Evolutionary conservation across 2,329 filamentous ascomycete genomes (phyloP).

Genomic region (Fusarium ambrosium): DNA sequence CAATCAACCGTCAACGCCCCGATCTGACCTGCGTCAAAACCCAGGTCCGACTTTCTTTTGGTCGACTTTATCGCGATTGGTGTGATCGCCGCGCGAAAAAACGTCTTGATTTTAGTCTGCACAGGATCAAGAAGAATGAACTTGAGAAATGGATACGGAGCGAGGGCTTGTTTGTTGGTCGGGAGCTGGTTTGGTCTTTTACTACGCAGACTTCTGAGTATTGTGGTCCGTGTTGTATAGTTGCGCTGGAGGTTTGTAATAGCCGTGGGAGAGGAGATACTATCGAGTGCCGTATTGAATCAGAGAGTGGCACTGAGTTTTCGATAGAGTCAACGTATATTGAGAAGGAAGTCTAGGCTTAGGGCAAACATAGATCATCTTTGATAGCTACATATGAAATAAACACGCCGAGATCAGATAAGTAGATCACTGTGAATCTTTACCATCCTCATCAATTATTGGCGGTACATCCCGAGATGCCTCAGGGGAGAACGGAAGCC

Average conservation of each 20-base stretch:
- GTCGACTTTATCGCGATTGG: constrained; percentile 11
- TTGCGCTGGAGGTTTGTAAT: constrained; percentile 4
- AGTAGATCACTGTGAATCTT: not conserved
- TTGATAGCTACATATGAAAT: not conserved
- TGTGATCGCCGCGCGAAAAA: not conserved
- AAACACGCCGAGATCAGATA: not conserved
- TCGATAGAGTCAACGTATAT: not conserved
- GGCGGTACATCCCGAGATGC: not conserved
- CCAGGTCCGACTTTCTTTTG: not conserved
- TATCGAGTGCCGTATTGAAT: not conserved
- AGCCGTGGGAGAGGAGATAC: not conserved
- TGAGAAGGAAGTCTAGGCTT: not conserved
- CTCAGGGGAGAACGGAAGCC: not conserved
- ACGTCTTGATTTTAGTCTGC: constrained; percentile 14
- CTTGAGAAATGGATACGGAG: constrained; percentile 18
- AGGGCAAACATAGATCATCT: not conserved
- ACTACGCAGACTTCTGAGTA: not conserved
- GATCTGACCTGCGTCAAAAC: not conserved
- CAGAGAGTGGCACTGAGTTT: not conserved
- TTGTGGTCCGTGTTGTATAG: not conserved
- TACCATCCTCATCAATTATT: not conserved
- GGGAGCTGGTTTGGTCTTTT: constrained; percentile 19
- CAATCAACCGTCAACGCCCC: not conserved
- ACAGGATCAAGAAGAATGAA: constrained; percentile 14
- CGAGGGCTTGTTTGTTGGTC: constrained; percentile 6